Evolutionary conservation across 768 basidiomycete species (phyloP), one percentile per base, ranked within the genome.

Genomic region (Lactarius hatsudake): DNA sequence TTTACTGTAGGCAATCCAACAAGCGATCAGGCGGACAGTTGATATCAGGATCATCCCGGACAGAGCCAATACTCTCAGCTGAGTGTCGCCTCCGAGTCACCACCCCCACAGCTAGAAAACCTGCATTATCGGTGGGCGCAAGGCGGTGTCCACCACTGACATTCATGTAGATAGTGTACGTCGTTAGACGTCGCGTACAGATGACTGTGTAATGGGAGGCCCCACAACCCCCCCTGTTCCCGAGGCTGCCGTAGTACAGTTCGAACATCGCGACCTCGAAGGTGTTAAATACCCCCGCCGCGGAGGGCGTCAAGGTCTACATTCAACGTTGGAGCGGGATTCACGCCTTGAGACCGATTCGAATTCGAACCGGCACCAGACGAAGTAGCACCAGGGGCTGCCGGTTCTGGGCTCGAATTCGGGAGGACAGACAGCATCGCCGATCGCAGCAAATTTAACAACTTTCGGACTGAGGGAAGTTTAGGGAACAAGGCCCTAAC

Each of bases 401-500:
- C 26, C 2, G 43, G 20, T 17, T 38, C 17, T 18, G 13, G 43
- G 1, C 15, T 3, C 17, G 20, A 34, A 2, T n/a, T 9, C 2
- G 42, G 54, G 42, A 48, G 32, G 1, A 20, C 9, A 2, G 26
- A 20, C 20, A 62, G 54, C 9, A 62, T 13, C 0, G 34, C 28
- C 15, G 54, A 38, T 23, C 60, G 54, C 10, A 38, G 17, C 15
- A n/a, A 18, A 20, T 34, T 15, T 8, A 67, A 32, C 40, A 34
- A 13, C 12, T 3, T 34, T 58, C 30, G 61, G 23, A 67, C 20
- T 18, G 66, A 67, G 15, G 66, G 66, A n/a, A 67, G 34, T 40
- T 28, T 15, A 9, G 66, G 66, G 38, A 67, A 63, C 45, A 43
- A 40, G 23, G 18, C 57, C 30, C 66, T 62, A 28, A 67, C n/a